Percentiles rank a stretch among this genome's conserved stretches.
Conservation (phyloP, 345 rosid genomes). For the Gossypium rotundifolium region DNA sequence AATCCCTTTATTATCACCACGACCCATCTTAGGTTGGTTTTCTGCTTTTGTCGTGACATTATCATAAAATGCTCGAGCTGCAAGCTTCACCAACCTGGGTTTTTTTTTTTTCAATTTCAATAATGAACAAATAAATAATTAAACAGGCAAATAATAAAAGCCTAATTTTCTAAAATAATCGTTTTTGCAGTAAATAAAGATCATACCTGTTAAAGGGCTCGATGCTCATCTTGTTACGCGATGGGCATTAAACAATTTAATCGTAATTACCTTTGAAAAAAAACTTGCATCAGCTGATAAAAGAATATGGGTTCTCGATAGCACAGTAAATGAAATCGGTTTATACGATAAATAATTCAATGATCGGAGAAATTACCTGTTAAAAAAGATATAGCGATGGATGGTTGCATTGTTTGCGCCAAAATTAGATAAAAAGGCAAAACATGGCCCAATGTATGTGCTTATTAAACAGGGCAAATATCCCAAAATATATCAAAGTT, state of each 20-base stretch:
- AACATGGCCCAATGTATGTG: no score
- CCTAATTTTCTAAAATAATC: no score
- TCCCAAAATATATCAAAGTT: no score
- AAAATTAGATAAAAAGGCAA: no score
- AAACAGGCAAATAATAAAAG: not conserved
- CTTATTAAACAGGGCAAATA: no score
- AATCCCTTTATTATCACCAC: constrained; percentile 66
- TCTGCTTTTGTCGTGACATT: constrained; percentile 59
- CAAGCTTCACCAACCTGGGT: constrained; percentile 63
- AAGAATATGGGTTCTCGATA: no score
- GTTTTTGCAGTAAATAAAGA: not conserved
- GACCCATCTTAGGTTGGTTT: constrained; percentile 68
- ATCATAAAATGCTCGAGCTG: constrained; percentile 81
- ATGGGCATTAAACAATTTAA: not conserved
- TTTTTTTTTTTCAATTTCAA: not conserved
- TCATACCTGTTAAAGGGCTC: constrained; percentile 15
- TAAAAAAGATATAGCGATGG: no score
- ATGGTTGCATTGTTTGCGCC: no score
- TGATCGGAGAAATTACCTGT: no score
- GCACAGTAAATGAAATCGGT: no score
- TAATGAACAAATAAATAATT: not conserved
- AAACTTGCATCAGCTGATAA: no score
- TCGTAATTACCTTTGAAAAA: not conserved
- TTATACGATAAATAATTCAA: no score
- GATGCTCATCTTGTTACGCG: constrained; percentile 9